These are phyloP conservation scores for Naganishia kalamii DNA, from an alignment of 768 basidiomycete genomes.

Conservation along the genomic window DNA sequence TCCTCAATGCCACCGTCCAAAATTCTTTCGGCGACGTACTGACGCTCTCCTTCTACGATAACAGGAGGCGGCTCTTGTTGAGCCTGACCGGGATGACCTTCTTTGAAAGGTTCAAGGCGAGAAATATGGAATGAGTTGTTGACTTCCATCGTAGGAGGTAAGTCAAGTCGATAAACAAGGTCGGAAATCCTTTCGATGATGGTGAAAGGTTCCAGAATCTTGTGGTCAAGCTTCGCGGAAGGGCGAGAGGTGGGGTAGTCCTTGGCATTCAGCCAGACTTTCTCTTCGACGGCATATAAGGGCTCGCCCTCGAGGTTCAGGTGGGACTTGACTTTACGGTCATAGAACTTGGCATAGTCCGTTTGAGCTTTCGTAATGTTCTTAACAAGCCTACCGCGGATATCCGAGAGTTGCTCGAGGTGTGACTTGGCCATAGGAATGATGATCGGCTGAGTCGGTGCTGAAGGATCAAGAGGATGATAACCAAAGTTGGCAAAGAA, in stretches of 20 bases:
- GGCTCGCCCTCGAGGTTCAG: not conserved
- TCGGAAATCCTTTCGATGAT: not conserved
- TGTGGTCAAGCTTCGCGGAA: constrained; percentile 29
- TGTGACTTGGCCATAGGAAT: not conserved
- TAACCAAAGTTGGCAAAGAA: constrained; percentile 42
- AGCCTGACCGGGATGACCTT: not conserved
- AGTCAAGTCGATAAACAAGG: not conserved
- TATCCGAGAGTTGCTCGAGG: not conserved
- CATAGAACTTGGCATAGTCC: not conserved
- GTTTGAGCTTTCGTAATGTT: not conserved
- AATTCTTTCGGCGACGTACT: no score
- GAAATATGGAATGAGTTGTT: not conserved
- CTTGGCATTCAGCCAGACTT: constrained; percentile 23
- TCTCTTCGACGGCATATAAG: constrained; percentile 23
- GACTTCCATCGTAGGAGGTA: not conserved
- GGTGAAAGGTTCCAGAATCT: not conserved
- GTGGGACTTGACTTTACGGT: not conserved
- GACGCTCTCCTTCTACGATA: no score
- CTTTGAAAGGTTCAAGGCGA: not conserved
- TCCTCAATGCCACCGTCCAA: no score
- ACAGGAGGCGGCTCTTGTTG: no score
- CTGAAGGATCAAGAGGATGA: not conserved
- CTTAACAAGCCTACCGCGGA: not conserved
- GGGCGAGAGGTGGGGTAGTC: constrained; percentile 29
- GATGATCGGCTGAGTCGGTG: not conserved